phyloP scores from a whole-genome alignment of 176 grass and related monocot species.

The Eleusine indica region DNA sequence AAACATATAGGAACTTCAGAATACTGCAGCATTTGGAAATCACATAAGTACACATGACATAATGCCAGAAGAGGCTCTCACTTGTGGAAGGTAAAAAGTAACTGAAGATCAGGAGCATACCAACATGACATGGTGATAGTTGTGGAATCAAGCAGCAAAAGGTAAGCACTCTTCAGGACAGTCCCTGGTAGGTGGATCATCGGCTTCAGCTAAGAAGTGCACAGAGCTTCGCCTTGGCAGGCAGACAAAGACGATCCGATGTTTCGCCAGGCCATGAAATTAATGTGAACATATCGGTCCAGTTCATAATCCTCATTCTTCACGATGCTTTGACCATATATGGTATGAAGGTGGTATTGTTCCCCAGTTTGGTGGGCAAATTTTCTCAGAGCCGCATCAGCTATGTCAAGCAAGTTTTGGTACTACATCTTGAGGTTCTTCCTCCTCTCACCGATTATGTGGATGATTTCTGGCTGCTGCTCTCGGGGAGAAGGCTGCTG shows the following conservation, averaged over 20 bases:
- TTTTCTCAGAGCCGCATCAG: slow-evolving; percentile 22
- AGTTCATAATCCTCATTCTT: not conserved
- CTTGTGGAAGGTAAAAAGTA: not conserved
- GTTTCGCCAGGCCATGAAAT: slow-evolving; percentile 33
- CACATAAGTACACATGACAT: not conserved
- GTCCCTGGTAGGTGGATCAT: not conserved
- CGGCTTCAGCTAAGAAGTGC: slow-evolving; percentile 36
- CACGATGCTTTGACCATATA: not conserved
- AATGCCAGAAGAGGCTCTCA: no score
- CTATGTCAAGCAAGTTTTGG: not conserved
- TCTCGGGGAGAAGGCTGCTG: not conserved
- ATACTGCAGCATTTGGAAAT: not conserved
- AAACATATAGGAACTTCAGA: not conserved
- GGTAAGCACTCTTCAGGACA: slow-evolving; percentile 30
- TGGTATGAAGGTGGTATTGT: slow-evolving; percentile 22
- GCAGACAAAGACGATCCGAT: not conserved
- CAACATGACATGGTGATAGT: not conserved
- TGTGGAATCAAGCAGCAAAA: slow-evolving; percentile 24
- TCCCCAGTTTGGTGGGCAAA: slow-evolving; percentile 20
- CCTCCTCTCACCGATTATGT: not conserved
- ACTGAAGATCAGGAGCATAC: slow-evolving; percentile 26
- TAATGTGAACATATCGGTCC: slow-evolving; percentile 11
- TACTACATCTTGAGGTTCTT: not conserved
- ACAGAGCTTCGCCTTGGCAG: not conserved
- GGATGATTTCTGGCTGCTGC: not conserved